A percentile compares a stretch with the other conserved stretches of the same genome.
Conservation (phyloP, 768 basidiomycete species). For the Mycena capillaripes region DNA sequence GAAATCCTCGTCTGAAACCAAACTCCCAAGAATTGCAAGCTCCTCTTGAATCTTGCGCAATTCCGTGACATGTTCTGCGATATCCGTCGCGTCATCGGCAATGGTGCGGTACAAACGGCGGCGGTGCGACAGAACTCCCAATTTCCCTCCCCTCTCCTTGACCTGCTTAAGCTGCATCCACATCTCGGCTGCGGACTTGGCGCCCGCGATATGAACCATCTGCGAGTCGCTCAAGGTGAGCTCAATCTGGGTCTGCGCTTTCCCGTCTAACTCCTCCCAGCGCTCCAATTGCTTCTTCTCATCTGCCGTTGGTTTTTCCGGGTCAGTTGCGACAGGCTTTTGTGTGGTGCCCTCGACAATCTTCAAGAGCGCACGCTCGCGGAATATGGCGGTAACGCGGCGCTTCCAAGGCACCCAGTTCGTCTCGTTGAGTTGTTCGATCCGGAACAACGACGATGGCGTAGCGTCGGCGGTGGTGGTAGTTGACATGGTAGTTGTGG, state of each 20-base stretch:
- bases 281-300: not conserved
- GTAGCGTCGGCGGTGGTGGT: not conserved
- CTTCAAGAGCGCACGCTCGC: not conserved
- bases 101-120: constrained; percentile 28
- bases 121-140: constrained; percentile 21
- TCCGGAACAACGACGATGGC: constrained; percentile 26
- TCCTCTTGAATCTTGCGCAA: constrained; percentile 18
- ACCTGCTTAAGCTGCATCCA: constrained; percentile 24
- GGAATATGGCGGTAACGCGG: constrained; percentile 6
- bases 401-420: constrained; percentile 22
- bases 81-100: constrained; percentile 28
- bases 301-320: not conserved
- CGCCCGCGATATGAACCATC: constrained; percentile 24
- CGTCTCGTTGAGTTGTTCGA: constrained; percentile 18
- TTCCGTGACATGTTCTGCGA: constrained; percentile 13
- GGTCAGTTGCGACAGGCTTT: not conserved
- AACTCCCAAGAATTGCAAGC: not conserved
- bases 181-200: constrained; percentile 22
- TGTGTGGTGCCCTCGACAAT: not conserved
- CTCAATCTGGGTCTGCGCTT: constrained; percentile 16
- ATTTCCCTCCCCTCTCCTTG: constrained; percentile 23
- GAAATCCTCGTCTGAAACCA: constrained; percentile 26
- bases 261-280: constrained; percentile 15
- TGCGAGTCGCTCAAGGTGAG: constrained; percentile 25
- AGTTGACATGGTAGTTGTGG: constrained; percentile 3